Evolutionary conservation across 176 grass and related monocot genomes (phyloP), one percentile per base, ranked within the genome.

Genomic region (Thinopyrum elongatum): DNA sequence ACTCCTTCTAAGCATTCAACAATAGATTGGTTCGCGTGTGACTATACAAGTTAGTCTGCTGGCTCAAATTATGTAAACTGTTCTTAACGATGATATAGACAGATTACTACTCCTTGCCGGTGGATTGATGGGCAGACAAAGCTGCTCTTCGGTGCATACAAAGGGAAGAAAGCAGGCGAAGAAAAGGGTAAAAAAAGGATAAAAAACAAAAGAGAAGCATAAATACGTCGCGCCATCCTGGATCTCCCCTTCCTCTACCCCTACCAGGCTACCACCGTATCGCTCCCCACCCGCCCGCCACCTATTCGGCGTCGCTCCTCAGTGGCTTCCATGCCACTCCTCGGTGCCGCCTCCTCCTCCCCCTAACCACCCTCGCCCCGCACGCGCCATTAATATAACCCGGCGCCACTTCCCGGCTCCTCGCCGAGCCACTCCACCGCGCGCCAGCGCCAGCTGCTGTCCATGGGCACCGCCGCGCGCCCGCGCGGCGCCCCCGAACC

Each of bases 391-490:
- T 78, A 90, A 68, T 78, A 90, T 9, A 81, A 61, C 68, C 72
- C 74, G 34, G 42, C 46, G 66, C 22, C 74, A 68, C 59, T 49
- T 35, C 72, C 25, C 4, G 60, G 28, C 71, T 39, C 71, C 68
- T 60, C 81, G 80, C 55, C 15, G 25, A 19, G 78, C 53, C 15
- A 10, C 34, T 53, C 73, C 44, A 53, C 16, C 49, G 47, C 47
- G n/a, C 69, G 39, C 39, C 36, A 21, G 68, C 42, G 44, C 61
- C 17, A 74, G 23, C 38, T 28, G 17, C 58, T 28, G 58, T 31
- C 70, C 70, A 91, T 91, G 90, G 90, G 86, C 90, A 65, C 90
- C 53, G 86, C 82, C 42, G 6, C 47, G 82, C 69, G 85, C 65
- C 70, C 13, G 65, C 62, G 46, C 74, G 62, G 74, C 46, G 33